Percentiles rank a stretch among this genome's conserved stretches.
These are phyloP conservation scores for Myrica gale DNA, from an alignment of 306 rosid genomes.

Conservation along the genomic window DNA sequence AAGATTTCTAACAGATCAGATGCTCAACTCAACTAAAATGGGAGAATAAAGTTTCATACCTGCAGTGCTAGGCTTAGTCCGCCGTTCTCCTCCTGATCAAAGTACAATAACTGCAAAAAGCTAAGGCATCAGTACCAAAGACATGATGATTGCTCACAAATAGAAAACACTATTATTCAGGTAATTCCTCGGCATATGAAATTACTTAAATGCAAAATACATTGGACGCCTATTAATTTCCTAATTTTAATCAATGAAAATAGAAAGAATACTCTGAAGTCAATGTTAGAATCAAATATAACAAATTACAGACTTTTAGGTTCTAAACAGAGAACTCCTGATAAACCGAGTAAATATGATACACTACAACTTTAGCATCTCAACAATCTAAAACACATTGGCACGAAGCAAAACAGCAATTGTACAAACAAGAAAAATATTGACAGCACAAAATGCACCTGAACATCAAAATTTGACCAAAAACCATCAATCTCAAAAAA, in stretches of 20 bases:
- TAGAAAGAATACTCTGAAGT: background rate
- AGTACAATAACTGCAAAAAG: slow-evolving; percentile 67
- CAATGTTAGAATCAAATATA: background rate
- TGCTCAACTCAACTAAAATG: slow-evolving; percentile 3
- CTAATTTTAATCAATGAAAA: background rate
- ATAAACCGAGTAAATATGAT: background rate
- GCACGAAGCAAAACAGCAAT: slow-evolving; percentile 14
- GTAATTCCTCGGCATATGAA: slow-evolving; percentile 11
- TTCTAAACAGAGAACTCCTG: background rate
- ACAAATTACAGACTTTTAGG: background rate
- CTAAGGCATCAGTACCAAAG: slow-evolving; percentile 6
- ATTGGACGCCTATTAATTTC: background rate
- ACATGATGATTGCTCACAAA: slow-evolving; percentile 10
- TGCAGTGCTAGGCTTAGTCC: slow-evolving; percentile 94
- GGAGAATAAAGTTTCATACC: slow-evolving; percentile 47
- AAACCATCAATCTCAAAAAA: background rate
- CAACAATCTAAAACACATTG: slow-evolving; percentile 18
- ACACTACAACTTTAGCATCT: slow-evolving; percentile 7
- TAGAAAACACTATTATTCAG: background rate
- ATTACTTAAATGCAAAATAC: slow-evolving; percentile 7
- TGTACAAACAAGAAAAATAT: slow-evolving; percentile 22
- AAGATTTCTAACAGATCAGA: background rate
- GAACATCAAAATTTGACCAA: background rate
- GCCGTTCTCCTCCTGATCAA: slow-evolving; percentile 78
- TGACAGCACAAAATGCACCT: slow-evolving; percentile 17